Evolutionary conservation across 345 rosid genomes (phyloP).

Genomic region (Citrus sp.): DNA sequence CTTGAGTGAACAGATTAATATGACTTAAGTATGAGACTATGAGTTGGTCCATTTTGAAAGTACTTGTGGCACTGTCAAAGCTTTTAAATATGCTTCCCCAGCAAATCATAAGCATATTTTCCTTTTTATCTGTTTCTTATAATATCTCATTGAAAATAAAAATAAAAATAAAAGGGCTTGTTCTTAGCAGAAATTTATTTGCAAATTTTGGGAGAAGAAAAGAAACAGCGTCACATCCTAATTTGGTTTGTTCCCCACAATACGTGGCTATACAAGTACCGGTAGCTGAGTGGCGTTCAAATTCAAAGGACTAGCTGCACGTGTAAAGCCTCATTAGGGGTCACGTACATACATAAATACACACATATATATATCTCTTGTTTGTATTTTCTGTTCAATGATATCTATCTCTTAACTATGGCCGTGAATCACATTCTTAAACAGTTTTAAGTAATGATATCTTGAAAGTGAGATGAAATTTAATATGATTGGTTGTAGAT

Average conservation of each 20-base stretch:
- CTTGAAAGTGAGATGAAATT: background rate
- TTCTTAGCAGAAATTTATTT: background rate
- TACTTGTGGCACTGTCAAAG: background rate
- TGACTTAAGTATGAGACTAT: background rate
- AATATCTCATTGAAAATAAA: background rate
- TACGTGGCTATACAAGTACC: background rate
- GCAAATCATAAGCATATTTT: background rate
- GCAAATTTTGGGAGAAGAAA: background rate
- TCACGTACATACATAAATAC: background rate
- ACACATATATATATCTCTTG: background rate
- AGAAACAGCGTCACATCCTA: background rate
- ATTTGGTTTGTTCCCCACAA: slow-evolving; percentile 12
- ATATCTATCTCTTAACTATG: background rate
- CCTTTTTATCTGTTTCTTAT: background rate
- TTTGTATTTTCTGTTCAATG: background rate
- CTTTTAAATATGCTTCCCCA: background rate
- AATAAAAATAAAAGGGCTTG: background rate
- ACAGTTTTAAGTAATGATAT: background rate
- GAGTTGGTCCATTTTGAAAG: background rate
- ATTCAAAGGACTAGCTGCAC: background rate
- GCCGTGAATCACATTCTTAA: background rate
- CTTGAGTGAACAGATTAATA: background rate
- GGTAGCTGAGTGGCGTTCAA: background rate
- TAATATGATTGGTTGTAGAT: background rate
- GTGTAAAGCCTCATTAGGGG: slow-evolving; percentile 2